Conservation (phyloP, 2,329 filamentous ascomycete genomes). For the Pseudocercospora ulei region DNA sequence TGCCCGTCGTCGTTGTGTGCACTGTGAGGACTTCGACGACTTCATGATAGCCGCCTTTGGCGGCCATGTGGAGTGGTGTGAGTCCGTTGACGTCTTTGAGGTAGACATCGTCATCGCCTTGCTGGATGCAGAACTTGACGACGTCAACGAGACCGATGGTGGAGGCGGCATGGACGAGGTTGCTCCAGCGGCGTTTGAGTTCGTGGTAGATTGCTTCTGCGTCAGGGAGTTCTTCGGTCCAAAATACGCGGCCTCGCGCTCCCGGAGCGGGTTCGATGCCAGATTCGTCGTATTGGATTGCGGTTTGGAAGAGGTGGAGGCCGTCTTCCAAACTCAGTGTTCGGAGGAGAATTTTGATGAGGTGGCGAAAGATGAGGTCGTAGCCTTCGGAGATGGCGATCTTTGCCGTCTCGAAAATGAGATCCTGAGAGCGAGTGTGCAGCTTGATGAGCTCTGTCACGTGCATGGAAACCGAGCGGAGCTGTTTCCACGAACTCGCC, state of each 20-base stretch:
- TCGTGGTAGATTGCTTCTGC: conserved; percentile 9
- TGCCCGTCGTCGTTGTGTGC: not conserved
- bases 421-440: conserved; percentile 2
- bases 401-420: conserved; percentile 8
- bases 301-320: conserved; percentile 6
- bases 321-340: conserved; percentile 5
- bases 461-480: conserved; percentile 1
- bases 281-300: conserved; percentile 6
- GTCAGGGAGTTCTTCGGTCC: conserved; percentile 6
- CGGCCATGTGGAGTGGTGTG: conserved; percentile 5
- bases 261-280: conserved; percentile 4
- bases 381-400: conserved; percentile 7
- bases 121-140: conserved; percentile 9
- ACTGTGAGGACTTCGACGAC: conserved; percentile 4
- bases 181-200: conserved; percentile 6
- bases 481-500: conserved; percentile 1
- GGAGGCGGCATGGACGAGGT: conserved; percentile 1
- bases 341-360: conserved; percentile 5
- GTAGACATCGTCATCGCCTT: conserved; percentile 4
- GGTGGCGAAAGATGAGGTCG: conserved; percentile 8
- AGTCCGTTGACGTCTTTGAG: conserved; percentile 1
- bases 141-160: conserved; percentile 2
- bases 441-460: not conserved
- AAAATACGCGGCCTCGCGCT: conserved; percentile 4
- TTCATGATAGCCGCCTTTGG: not conserved